These are phyloP conservation scores for Vicia sativa DNA, from an alignment of 306 rosid genomes.

Conservation along the genomic window DNA sequence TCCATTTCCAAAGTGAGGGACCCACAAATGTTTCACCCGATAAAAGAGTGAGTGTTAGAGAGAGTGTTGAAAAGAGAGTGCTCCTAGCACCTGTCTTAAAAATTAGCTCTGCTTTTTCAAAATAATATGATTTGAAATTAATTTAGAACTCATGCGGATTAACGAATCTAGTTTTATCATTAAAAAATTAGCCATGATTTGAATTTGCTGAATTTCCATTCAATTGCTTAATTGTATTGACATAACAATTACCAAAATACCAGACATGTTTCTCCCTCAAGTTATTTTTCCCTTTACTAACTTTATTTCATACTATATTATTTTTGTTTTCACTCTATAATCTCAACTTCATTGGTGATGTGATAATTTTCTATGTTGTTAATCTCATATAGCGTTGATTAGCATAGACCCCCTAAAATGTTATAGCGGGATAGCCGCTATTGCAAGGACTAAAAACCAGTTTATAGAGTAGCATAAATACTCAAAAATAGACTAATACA, in stretches of 20 bases:
- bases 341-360: background rate
- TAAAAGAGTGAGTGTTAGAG: no score
- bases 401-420: no score
- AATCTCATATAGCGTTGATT: no score
- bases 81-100: no score
- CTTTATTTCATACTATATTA: conserved; percentile 1
- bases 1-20: no score
- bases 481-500: no score
- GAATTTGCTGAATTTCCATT: background rate
- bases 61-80: no score
- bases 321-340: conserved; percentile 13
- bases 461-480: no score
- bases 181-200: background rate
- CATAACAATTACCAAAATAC: conserved; percentile 1
- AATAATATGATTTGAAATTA: conserved; percentile 16
- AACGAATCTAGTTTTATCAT: background rate
- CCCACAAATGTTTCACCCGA: no score
- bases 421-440: no score
- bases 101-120: background rate
- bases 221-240: conserved; percentile 10
- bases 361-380: background rate
- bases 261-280: background rate
- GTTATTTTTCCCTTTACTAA: conserved; percentile 7
- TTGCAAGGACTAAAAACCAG: no score
- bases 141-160: background rate